Evolutionary conservation across 2,329 filamentous ascomycete genomes (phyloP), one percentile per base, ranked within the genome.

Genomic region (Parastagonospora avenae): DNA sequence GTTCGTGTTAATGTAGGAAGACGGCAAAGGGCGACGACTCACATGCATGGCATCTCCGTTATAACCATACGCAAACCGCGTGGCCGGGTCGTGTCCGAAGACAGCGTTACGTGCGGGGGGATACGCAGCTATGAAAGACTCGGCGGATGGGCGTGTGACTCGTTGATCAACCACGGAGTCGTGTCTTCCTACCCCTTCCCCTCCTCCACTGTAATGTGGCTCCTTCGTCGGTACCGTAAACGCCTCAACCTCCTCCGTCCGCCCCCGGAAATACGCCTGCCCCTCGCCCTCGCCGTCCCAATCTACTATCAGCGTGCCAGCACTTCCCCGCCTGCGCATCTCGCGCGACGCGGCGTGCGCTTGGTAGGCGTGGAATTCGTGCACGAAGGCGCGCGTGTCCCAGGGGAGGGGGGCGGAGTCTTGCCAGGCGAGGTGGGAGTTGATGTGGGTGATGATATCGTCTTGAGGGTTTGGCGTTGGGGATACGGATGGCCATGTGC

Each of bases 221-320:
- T n/a, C n/a, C n/a, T n/a, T n/a, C n/a, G n/a, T n/a, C n/a, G n/a
- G n/a, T n/a, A n/a, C n/a, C n/a, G n/a, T n/a, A n/a, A n/a, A n/a
- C n/a, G n/a, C n/a, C n/a, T n/a, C n/a, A n/a, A n/a, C n/a, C n/a
- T n/a, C n/a, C n/a, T n/a, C n/a, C n/a, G n/a, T n/a, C 19, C 19
- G 19, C 19, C 19, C 19, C 19, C 19, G 37, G n/a, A 27, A 27
- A 28, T 27, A 39, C 2, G 37, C 37, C 10, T 12, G 37, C 12
- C 37, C 37, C 8, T 28, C 6, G 19, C 12, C 12, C 9, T 6
- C 30, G 1, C 52, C 35, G 16, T 60, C 55, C 39, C 56, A 68
- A 39, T 68, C 64, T 1, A 68, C 52, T 16, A 67, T 52, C 51
- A 68, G 46, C 2, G 65, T 67, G 7, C 58, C 58, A 1, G 46